Percentiles rank a stretch among this genome's conserved stretches.
These are phyloP conservation scores for Cavenderia fasciculata DNA, from an alignment of 78 protist species.

Conservation along the genomic window DNA sequence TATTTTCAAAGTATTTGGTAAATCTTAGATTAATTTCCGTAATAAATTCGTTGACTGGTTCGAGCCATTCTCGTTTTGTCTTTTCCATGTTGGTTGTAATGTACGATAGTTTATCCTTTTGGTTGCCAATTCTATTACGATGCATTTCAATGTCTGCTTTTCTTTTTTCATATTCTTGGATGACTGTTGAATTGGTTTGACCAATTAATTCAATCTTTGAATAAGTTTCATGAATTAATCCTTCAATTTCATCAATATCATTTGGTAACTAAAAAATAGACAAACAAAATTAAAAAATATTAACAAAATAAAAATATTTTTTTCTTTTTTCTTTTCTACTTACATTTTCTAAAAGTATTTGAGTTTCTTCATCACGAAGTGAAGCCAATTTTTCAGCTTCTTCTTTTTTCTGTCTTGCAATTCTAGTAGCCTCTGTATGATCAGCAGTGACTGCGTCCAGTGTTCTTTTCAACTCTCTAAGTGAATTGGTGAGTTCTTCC, in stretches of 20 bases:
- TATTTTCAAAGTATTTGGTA: slow-evolving; percentile 37
- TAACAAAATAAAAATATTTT: no score
- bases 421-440: no score
- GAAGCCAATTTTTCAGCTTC: slow-evolving; percentile 7
- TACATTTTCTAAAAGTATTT: no score
- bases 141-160: slow-evolving; percentile 28
- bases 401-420: background rate
- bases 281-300: no score
- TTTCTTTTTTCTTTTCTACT: no score
- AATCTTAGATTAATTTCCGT: slow-evolving; percentile 40
- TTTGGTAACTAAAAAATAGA: background rate
- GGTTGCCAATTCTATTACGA: background rate
- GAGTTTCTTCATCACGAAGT: background rate
- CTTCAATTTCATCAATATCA: slow-evolving; percentile 41
- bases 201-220: slow-evolving; percentile 26
- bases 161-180: slow-evolving; percentile 78
- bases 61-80: slow-evolving; percentile 50
- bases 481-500: background rate
- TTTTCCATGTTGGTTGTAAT: background rate
- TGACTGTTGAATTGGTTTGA: slow-evolving; percentile 52
- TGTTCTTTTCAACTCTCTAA: no score
- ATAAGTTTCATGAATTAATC: background rate
- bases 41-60: slow-evolving; percentile 36
- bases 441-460: no score
- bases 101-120: background rate